These are phyloP conservation scores for Prototheca cutis DNA, from an alignment of 163 green algal genomes.

Conservation along the genomic window DNA sequence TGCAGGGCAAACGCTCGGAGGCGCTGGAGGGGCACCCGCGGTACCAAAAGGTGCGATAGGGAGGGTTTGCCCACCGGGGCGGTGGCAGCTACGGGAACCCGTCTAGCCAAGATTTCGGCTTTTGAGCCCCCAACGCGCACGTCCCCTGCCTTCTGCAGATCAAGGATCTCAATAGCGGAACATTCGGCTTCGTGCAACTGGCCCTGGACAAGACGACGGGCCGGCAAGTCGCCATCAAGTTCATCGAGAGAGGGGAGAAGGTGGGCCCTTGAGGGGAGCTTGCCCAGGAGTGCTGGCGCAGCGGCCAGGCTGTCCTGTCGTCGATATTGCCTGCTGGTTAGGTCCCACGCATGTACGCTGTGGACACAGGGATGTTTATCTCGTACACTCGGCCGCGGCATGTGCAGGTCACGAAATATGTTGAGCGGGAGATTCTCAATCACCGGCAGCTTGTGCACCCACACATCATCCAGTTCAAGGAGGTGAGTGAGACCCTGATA, in stretches of 20 bases:
- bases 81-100: too few relatives aligned
- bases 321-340: too few relatives aligned
- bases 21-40: constrained; percentile 48
- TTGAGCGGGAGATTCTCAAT: constrained; percentile 85
- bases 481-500: too few relatives aligned
- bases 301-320: too few relatives aligned
- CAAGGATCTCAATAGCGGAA: constrained; percentile 66
- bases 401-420: constrained; percentile 73
- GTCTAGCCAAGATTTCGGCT: too few relatives aligned
- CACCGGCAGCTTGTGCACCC: constrained; percentile 77
- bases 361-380: too few relatives aligned
- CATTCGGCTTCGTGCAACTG: constrained; percentile 81
- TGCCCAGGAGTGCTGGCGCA: too few relatives aligned
- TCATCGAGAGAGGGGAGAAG: constrained; percentile 82
- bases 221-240: constrained; percentile 83
- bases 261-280: too few relatives aligned
- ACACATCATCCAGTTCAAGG: constrained; percentile 88
- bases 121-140: too few relatives aligned
- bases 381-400: background rate
- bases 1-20: constrained; percentile 34
- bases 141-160: too few relatives aligned
- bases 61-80: too few relatives aligned
- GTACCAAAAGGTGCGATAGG: constrained; percentile 55
- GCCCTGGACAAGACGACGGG: constrained; percentile 57
- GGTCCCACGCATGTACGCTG: too few relatives aligned